Evolutionary conservation across 306 rosid species (phyloP).

Genomic region (Gillenia trifoliata): DNA sequence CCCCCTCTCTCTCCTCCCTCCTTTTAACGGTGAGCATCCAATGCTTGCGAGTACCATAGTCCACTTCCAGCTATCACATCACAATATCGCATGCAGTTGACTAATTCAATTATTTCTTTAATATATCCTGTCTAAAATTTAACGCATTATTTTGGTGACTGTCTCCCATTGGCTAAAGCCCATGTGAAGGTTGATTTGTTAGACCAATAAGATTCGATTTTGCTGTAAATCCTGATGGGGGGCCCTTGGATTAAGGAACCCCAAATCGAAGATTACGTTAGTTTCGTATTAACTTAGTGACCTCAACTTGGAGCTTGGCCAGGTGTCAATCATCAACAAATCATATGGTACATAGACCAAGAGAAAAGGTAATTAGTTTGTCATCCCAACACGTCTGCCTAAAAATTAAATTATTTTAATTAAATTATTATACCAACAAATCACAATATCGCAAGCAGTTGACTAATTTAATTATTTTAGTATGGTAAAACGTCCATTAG

Average conservation of each 20-base stretch:
- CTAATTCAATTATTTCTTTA: too few relatives aligned
- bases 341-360: conserved; percentile 42
- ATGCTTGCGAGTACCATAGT: too few relatives aligned
- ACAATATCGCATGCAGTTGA: too few relatives aligned
- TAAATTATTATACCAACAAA: too few relatives aligned
- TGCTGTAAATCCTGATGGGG: conserved; percentile 5
- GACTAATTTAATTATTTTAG: too few relatives aligned
- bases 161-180: conserved; percentile 46
- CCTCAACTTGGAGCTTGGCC: conserved; percentile 24
- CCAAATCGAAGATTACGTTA: conserved; percentile 10
- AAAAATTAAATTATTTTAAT: too few relatives aligned
- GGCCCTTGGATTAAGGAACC: conserved; percentile 29
- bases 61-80: too few relatives aligned
- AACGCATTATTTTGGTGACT: conserved; percentile 33
- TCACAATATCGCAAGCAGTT: too few relatives aligned
- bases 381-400: conserved; percentile 32
- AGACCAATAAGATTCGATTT: conserved; percentile 65
- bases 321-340: conserved; percentile 74
- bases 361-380: conserved; percentile 18
- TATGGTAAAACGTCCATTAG: too few relatives aligned
- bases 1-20: too few relatives aligned
- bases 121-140: too few relatives aligned
- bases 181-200: conserved; percentile 44
- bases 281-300: conserved; percentile 5
- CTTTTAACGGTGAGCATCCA: too few relatives aligned